Evolutionary conservation across 1,284 basidiomycete species (phyloP), one percentile per base, ranked within the genome.

Genomic region (Papiliotrema terrestris): DNA sequence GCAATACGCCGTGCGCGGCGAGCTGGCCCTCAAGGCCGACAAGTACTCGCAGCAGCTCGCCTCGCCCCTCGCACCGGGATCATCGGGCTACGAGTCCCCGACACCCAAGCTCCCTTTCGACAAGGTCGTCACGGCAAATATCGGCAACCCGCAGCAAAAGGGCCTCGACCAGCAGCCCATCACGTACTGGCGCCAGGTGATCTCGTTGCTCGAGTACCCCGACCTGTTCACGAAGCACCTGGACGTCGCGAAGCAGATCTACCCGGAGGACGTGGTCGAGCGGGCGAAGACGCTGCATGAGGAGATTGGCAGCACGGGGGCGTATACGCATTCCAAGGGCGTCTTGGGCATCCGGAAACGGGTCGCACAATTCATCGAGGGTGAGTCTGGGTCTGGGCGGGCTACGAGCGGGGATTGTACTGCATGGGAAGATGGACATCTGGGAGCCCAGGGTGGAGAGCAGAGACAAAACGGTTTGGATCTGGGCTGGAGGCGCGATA

Each of bases 131-230:
- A 90, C 86, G 23, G 91, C 92, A 62, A 98, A 98, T 79, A 98
- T 98, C 57, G 95, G 95, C 9, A 98, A 98, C 74, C 95, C 95
- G 0, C 95, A 98, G 78, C 95, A 97, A 78, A 87, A 87, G 71
- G 91, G 90, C 1, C 82, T 98, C 44, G 87, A 97, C 74, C 96
- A 98, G 76, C 84, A 86, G 22, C 91, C 94, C 1, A 84, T 98
- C 59, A 97, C 95, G 8, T 98, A 91, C 77, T 84, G 86, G 68
- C 83, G 95, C 58, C 95, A 98, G 86, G 61, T 73, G 46, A 67
- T 76, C 58, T 64, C 93, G 2, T 78, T 98, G 59, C 88, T 89
- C 73, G 95, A 98, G 71, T 97, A 90, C 79, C 92, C 95, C 4
- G 86, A 84, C 6, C 81, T 98, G 44, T 83, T 90, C 62, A 82